A percentile compares a stretch with the other conserved stretches of the same genome.
phyloP scores from a whole-genome alignment of 2,329 filamentous ascomycete species.

The Trichoderma polysporum region DNA sequence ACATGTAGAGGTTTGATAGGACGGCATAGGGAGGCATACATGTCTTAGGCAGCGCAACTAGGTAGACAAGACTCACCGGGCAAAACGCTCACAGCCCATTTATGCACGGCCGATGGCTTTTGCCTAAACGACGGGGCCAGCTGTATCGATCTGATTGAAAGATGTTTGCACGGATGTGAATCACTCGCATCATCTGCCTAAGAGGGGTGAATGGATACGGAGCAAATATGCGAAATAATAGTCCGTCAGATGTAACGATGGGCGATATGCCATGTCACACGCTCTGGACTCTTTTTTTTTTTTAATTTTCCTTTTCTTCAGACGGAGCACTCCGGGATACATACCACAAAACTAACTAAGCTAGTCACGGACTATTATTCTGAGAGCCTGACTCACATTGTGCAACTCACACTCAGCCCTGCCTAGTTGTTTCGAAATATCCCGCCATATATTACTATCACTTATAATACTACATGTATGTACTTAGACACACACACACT shows the following conservation, averaged over 20 bases:
- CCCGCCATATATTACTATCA: background rate
- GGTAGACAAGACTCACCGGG: background rate
- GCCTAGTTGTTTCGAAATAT: background rate
- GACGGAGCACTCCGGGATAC: background rate
- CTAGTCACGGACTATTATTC: no score
- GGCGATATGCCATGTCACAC: background rate
- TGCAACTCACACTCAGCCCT: background rate
- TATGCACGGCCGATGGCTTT: background rate
- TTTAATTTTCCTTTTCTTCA: no score
- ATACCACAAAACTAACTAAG: no score
- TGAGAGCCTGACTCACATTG: background rate
- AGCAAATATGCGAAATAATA: background rate
- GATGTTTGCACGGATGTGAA: background rate
- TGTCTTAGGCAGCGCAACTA: background rate
- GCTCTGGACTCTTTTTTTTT: no score
- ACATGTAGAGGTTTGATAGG: background rate
- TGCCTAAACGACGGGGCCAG: slow-evolving; percentile 15
- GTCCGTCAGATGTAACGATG: slow-evolving; percentile 3
- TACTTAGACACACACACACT: background rate
- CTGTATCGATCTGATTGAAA: slow-evolving; percentile 13
- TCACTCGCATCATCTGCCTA: slow-evolving; percentile 16
- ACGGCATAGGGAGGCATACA: background rate
- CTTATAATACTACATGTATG: no score
- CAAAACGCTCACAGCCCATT: background rate
- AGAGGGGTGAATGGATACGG: background rate